Conservation (phyloP, 495 filamentous ascomycete species). For the Penicillium crystallinum region DNA sequence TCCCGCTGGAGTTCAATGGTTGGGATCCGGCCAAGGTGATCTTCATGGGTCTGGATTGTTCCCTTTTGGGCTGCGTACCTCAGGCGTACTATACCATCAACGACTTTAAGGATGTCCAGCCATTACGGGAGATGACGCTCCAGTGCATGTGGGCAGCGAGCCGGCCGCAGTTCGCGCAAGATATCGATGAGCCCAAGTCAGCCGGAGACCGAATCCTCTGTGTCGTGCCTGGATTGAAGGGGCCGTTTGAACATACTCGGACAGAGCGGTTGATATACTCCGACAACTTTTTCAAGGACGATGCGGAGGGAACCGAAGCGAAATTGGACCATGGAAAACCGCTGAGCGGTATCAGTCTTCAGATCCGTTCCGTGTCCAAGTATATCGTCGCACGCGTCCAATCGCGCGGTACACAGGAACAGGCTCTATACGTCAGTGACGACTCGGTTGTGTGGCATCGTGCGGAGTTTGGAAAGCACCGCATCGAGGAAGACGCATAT, state of each 20-base stretch:
- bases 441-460: slow-evolving; percentile 83
- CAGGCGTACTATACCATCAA: slow-evolving; percentile 74
- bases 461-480: slow-evolving; percentile 81
- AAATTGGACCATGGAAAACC: slow-evolving; percentile 65
- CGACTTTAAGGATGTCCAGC: slow-evolving; percentile 64
- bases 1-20: slow-evolving; percentile 68
- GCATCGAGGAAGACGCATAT: slow-evolving; percentile 79
- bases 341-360: slow-evolving; percentile 75
- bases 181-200: slow-evolving; percentile 48
- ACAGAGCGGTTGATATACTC: slow-evolving; percentile 72
- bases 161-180: slow-evolving; percentile 64
- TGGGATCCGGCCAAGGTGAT: slow-evolving; percentile 75
- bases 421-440: slow-evolving; percentile 78
- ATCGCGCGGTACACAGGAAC: slow-evolving; percentile 74
- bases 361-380: slow-evolving; percentile 60
- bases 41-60: slow-evolving; percentile 61
- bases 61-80: slow-evolving; percentile 30
- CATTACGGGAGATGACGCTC: slow-evolving; percentile 57
- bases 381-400: slow-evolving; percentile 79
- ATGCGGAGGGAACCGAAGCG: slow-evolving; percentile 56
- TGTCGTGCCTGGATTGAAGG: slow-evolving; percentile 64
- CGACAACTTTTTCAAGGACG: slow-evolving; percentile 65
- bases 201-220: slow-evolving; percentile 67
- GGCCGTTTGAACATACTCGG: slow-evolving; percentile 45
- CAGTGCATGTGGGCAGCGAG: slow-evolving; percentile 82